Base-by-base conservation (phyloP, 768 basidiomycete genomes). In the Boletus coccyginus region DNA sequence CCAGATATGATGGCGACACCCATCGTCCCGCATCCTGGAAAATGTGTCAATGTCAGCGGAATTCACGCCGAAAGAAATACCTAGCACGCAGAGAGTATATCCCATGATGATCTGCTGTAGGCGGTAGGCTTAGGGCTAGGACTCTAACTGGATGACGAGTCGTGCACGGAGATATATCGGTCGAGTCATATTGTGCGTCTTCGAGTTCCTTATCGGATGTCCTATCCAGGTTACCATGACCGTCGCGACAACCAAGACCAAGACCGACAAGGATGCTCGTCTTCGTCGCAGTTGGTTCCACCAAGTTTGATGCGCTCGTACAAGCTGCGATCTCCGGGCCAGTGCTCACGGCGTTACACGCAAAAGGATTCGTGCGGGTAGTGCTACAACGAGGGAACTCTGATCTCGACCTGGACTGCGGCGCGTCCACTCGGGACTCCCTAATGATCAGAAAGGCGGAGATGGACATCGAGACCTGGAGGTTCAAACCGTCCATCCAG, bases 11-110 rank as follows among this genome's bases (percentile, higher is more conserved):
- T 82, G 56, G 97, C 94, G 64, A 98, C 75, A 55, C 97, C 97
- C 97, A 99, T 98, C 12, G 96, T 98, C 55, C 97, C 97, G 73
- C 97, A 98, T 79, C 96, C 97, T 88, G 55, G 58, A 54, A 27
- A 51, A 64, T 53, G 63, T 53, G 58, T 60, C 56, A 63, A 52
- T 53, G 52, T 50, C 36, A 62, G 55, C 29, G 59, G 48, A 59
- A 35, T 45, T 27, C 13, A 43, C 27, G 40, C 38, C 56, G 21
- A 5, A 19, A 53, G 58, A 50, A 57, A 48, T 64, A 78, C 94
- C 94, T 77, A 97, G 74, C 31, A 95, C 85, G 66, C 92, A 94
- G 52, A 96, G 83, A 50, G 92, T 94, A 73, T 97, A 96, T 19
- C 93, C 94, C 94, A 95, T 95, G 52, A 33, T 35, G 42, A 38